Percentiles rank a stretch among this genome's conserved stretches.
phyloP scores from a whole-genome alignment of 202 grass and related monocot genomes.

The Zizania palustris region DNA sequence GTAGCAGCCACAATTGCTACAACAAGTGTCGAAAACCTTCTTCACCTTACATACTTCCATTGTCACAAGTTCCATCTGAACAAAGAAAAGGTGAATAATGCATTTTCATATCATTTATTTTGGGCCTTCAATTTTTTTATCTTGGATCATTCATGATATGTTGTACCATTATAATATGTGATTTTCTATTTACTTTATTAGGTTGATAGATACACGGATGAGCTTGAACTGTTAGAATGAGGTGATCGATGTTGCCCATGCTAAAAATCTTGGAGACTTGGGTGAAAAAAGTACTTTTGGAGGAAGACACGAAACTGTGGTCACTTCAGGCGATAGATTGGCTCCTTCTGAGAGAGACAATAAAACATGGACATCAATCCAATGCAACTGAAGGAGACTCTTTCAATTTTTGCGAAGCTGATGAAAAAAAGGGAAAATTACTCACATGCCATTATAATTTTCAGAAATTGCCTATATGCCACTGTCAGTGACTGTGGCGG shows the following conservation, averaged over 20 bases:
- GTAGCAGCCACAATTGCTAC: too few species aligned
- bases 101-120: conserved; percentile 1
- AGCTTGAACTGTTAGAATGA: conserved; percentile 64
- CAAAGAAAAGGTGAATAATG: conserved; percentile 55
- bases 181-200: conserved; percentile 42
- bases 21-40: conserved; percentile 64
- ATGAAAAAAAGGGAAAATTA: too few species aligned
- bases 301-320: conserved; percentile 31
- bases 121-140: background rate
- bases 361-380: conserved; percentile 73
- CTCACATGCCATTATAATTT: too few species aligned
- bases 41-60: conserved; percentile 67
- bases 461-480: too few species aligned
- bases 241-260: conserved; percentile 67
- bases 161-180: too few species aligned
- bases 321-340: conserved; percentile 31
- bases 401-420: conserved; percentile 56
- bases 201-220: conserved; percentile 55
- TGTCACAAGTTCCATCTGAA: conserved; percentile 71
- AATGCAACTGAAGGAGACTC: conserved; percentile 68
- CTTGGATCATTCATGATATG: background rate
- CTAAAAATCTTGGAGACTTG: conserved; percentile 63
- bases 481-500: too few species aligned
- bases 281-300: conserved; percentile 8
- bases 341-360: conserved; percentile 11